Conservation (phyloP, 169 alveolate species). For the Plasmodium billcollinsi region DNA sequence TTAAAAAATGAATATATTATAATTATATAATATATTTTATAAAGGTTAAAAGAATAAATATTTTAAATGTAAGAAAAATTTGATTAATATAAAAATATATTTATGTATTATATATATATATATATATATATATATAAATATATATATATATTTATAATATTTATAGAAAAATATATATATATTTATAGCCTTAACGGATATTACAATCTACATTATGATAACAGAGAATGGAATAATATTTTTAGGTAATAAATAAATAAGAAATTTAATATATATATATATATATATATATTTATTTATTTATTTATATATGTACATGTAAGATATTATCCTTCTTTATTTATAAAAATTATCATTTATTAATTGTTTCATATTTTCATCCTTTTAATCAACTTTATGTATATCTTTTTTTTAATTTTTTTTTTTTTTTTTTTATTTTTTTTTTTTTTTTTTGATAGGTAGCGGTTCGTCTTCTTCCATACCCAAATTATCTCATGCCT, state of each 20-base stretch:
- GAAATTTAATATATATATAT: not conserved
- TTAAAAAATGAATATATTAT: too few relatives aligned
- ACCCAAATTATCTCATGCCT: slow-evolving; percentile 70
- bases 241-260: slow-evolving; percentile 42
- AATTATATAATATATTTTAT: too few relatives aligned
- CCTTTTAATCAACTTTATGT: not conserved
- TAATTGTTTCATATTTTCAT: not conserved
- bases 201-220: slow-evolving; percentile 24
- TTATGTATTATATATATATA: too few relatives aligned
- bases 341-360: not conserved
- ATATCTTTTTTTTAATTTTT: not conserved
- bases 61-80: too few relatives aligned
- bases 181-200: too few relatives aligned
- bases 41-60: too few relatives aligned
- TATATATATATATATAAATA: too few relatives aligned
- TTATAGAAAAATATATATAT: too few relatives aligned
- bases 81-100: too few relatives aligned
- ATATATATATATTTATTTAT: not conserved
- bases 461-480: slow-evolving; percentile 70
- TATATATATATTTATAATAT: too few relatives aligned
- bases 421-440: not conserved
- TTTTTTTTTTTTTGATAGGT: slow-evolving; percentile 23
- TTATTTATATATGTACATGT: not conserved
- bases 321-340: not conserved
- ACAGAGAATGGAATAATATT: slow-evolving; percentile 71